Evolutionary conservation across 2,329 filamentous ascomycete species (phyloP), one percentile per base, ranked within the genome.

Genomic region (Ophiocordyceps camponoti-saundersi): DNA sequence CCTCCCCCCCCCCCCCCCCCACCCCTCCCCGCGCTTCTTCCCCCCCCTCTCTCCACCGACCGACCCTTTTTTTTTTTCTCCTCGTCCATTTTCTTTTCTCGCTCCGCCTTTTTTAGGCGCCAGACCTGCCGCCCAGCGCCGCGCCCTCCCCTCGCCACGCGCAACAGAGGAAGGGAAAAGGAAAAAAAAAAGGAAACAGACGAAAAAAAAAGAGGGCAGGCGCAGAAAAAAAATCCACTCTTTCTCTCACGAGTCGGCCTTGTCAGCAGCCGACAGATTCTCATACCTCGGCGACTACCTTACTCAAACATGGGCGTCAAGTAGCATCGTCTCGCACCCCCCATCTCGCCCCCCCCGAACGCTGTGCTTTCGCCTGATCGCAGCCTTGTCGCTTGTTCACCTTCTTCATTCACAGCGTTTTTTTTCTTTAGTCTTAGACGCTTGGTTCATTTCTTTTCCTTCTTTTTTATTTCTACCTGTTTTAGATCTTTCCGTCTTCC

Each of bases 351-450:
- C 8, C 41, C 44, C 41, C 8, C 41, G 16, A 47, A 40, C 44
- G 30, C 44, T 5, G 30, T 32, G 30, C 30, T 13, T 15, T 13
- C 30, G 30, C 30, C 54, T 55, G 50, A 57, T 50, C 51, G 39
- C 48, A 49, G 50, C 46, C 52, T 23, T 44, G 42, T 39, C 40
- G 52, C 50, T 44, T 34, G 47, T 50, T 40, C 26, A 52, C 48
- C 54, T 56, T 51, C 54, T 52, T 46, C 49, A 43, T 39, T 3
- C 5, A 39, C 20, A 42, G 34, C 34, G 34, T 39, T 39, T 39
- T 16, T 18, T 58, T 61, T 57, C 56, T 57, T 56, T 58, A 58
- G 59, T 54, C 61, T 51, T 65, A 65, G 62, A 65, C 59, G 59
- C 59, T 55, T 58, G 57, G 15, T 3, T n/a, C 18, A n/a, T 32